Percentiles rank a stretch among this genome's conserved stretches.
These are phyloP conservation scores for Brassica nigra DNA, from an alignment of 345 rosid species.

Conservation along the genomic window DNA sequence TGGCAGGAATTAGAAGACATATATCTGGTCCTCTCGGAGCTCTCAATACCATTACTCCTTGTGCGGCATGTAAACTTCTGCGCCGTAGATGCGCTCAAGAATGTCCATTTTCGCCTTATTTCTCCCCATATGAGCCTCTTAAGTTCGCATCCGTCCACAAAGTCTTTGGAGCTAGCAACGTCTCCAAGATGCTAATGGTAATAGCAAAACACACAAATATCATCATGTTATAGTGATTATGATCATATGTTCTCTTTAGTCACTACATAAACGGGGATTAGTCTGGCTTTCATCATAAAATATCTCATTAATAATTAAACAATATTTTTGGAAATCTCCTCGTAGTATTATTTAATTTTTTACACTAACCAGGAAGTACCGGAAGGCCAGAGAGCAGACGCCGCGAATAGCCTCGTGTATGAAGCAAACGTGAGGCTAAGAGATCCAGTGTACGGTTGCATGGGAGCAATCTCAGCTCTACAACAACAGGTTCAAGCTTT, in stretches of 20 bases:
- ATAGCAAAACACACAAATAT: background rate
- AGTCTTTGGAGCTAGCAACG: background rate
- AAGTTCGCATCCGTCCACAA: background rate
- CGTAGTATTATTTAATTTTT: too few relatives aligned
- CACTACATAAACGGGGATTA: background rate
- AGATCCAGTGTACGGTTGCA: background rate
- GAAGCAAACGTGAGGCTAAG: background rate
- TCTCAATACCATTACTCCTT: background rate
- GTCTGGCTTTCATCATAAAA: background rate
- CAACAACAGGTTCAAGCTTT: background rate
- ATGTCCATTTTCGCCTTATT: background rate
- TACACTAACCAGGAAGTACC: background rate
- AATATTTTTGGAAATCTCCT: too few relatives aligned
- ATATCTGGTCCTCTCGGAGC: background rate
- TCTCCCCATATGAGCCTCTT: background rate
- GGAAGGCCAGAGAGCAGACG: background rate
- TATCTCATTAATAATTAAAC: too few relatives aligned
- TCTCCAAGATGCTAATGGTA: background rate
- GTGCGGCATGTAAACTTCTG: background rate
- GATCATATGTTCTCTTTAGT: background rate
- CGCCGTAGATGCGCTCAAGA: background rate
- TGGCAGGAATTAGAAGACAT: background rate
- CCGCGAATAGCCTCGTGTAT: background rate
- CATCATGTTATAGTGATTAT: background rate
- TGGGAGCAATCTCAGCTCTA: background rate